A percentile compares a stretch with the other conserved stretches of the same genome.
Conservation (phyloP, 495 filamentous ascomycete species). For the Aspergillus sclerotioniger region DNA sequence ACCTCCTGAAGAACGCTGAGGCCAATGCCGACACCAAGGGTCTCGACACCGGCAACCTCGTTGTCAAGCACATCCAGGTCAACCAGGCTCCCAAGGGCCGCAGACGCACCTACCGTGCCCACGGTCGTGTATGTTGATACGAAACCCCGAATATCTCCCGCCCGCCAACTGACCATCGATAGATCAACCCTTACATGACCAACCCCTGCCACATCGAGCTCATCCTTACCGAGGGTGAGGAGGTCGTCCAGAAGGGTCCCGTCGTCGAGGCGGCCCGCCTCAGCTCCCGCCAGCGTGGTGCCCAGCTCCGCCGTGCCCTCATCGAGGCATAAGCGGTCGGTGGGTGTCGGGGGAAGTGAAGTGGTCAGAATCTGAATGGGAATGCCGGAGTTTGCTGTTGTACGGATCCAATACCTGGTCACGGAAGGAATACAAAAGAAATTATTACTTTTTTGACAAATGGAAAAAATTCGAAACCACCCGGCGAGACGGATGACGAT, state of each 20-base stretch:
- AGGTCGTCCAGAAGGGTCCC: constrained; percentile 73
- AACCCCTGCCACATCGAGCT: constrained; percentile 99
- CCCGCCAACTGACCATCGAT: constrained; percentile 10
- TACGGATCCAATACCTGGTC: constrained; percentile 45
- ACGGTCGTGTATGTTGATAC: constrained; percentile 86
- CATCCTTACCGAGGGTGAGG: constrained; percentile 96
- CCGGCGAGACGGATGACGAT: constrained; percentile 7
- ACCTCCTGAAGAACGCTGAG: constrained; percentile 97
- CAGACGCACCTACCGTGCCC: constrained; percentile 96
- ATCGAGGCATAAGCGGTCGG: constrained; percentile 64
- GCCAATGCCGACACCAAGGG: constrained; percentile 99
- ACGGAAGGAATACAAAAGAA: constrained; percentile 39
- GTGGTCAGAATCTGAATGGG: constrained; percentile 31
- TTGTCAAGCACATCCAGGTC: constrained; percentile 99
- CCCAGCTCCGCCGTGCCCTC: constrained; percentile 74
- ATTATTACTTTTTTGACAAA: constrained; percentile 25
- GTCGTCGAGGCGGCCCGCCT: constrained; percentile 64
- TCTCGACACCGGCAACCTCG: constrained; percentile 92
- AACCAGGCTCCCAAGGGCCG: constrained; percentile 99
- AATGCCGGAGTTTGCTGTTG: constrained; percentile 37
- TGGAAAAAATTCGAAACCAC: constrained; percentile 34
- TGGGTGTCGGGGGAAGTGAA: constrained; percentile 29
- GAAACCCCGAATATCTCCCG: background rate
- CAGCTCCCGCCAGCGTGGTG: constrained; percentile 84
- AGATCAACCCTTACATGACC: constrained; percentile 99